phyloP scores from a whole-genome alignment of 768 basidiomycete species.

The Boletus vinaceobasis region DNA sequence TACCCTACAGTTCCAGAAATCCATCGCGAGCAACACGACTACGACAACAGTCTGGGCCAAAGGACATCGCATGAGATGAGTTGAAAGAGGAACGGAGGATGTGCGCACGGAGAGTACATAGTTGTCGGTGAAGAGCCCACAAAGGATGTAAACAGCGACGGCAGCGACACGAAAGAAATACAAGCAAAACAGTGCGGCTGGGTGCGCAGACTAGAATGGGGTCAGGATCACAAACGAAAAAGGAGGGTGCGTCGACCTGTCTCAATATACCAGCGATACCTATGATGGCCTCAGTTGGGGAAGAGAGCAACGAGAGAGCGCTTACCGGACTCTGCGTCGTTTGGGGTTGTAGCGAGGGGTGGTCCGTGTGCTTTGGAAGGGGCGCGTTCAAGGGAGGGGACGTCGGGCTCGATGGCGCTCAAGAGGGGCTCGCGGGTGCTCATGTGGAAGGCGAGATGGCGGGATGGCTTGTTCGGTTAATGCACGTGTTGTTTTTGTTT shows the following conservation, averaged over 20 bases:
- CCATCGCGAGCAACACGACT: constrained; percentile 91
- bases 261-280: constrained; percentile 74
- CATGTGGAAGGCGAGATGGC: constrained; percentile 34
- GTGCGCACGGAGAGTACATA: constrained; percentile 86
- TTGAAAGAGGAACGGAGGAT: neutral
- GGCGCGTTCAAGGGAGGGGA: constrained; percentile 38
- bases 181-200: constrained; percentile 80
- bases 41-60: constrained; percentile 74
- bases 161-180: constrained; percentile 87
- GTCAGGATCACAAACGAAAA: constrained; percentile 13
- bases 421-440: constrained; percentile 63
- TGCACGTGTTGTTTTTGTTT: constrained; percentile 9
- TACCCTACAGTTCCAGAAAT: constrained; percentile 98
- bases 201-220: constrained; percentile 66
- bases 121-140: constrained; percentile 83
- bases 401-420: constrained; percentile 87
- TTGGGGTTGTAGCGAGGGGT: constrained; percentile 53
- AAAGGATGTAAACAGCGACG: constrained; percentile 90
- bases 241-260: constrained; percentile 46
- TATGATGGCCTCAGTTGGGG: constrained; percentile 24
- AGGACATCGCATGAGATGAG: neutral
- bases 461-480: neutral
- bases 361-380: constrained; percentile 28
- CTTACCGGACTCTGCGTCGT: constrained; percentile 75
- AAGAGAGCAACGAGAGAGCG: neutral